Base-by-base conservation (phyloP, 345 rosid species). In the Melaleuca quinquenervia region DNA sequence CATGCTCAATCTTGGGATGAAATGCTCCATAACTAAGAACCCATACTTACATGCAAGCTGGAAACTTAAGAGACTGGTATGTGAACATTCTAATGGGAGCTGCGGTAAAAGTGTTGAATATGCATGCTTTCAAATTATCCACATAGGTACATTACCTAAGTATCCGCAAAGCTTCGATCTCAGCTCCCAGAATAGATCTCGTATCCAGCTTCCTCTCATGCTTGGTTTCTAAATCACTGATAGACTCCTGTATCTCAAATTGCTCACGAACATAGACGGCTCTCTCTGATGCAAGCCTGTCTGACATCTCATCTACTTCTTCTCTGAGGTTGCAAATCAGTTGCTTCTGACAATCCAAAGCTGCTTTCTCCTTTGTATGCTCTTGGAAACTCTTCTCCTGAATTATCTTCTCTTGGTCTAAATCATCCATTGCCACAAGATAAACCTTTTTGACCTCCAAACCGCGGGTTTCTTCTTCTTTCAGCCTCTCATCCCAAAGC, bases 281-380 rank as follows among this genome's bases (percentile, higher is more conserved):
- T 88, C 92, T 93, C 90, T 96, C 98, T 5, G 94, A 86, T 32
- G 88, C 88, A 86, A 96, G 95, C 91, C 91, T 94, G 87, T 89
- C 92, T 83, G 96, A 89, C 95, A 93, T 94, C 91, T 92, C 95
- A 86, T 93, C 92, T 78, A 93, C 91, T 86, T 96, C 98, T 86
- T 91, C 93, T 89, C 89, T 91, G 78, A 96, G 91, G 87, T 91
- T 87, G 18, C 62, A 84, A 86, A 93, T 91, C 85, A 97, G 89
- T 89, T 95, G 98, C 90, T 90, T 92, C 88, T 97, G 98, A 91
- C 98, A 96, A 53, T 93, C 94, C 92, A 93, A 91, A 52, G 94
- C 95, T 64, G 94, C 96, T 89, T 92, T 94, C 90, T 96, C 98
- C 94, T 96, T 96, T 90, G 89, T 85, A 80, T 74, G 45, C 87